Evolutionary conservation across 1,284 basidiomycete genomes (phyloP), one percentile per base, ranked within the genome.

Genomic region (Ceratobasidium sp.): DNA sequence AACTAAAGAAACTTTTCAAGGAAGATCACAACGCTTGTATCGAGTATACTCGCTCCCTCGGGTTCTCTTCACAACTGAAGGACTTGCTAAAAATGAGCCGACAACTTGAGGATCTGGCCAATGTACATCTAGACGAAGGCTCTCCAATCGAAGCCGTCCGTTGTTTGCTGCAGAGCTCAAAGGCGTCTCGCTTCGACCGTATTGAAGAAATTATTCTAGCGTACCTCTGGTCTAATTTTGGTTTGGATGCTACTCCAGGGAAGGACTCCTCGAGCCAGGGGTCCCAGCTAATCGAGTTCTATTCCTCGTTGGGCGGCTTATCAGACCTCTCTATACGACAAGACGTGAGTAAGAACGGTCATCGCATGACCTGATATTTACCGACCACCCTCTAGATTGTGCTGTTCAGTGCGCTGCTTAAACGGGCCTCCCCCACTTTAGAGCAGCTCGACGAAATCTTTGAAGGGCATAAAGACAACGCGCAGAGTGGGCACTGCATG

Each of bases 81-180:
- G 69, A 72, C 8, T 27, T 72, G 17, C 47, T 72, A 2, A 45
- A 62, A 72, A 29, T 45, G 41, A 60, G 57, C 19, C 45, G 48
- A 33, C 56, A 59, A 33, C 50, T 60, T 51, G 47, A 62, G 24
- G 69, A 72, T 7, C 47, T 72, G 9, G 69, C 69, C 4, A 51
- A 72, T 48, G 45, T 51, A 9, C 22, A 62, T 57, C 33, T 72
- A 19, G 45, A 44, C 14, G 69, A 72, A 60, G 69, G 69, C 3
- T 60, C 57, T 33, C 69, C 69, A 7, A 57, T 24, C 3, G 57
- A 72, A 11, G 69, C 69, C 2, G 15, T 41, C 9, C 17, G 41
- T 5, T 72, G 47, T 24, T 33, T 72, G 29, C 57, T 48, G 19
- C 45, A 62, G 51, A 72, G 33, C 24, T 22, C 47, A 11, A 29